Conservation (phyloP, 441 rosid species). For the Rhodomyrtus psidioides region DNA sequence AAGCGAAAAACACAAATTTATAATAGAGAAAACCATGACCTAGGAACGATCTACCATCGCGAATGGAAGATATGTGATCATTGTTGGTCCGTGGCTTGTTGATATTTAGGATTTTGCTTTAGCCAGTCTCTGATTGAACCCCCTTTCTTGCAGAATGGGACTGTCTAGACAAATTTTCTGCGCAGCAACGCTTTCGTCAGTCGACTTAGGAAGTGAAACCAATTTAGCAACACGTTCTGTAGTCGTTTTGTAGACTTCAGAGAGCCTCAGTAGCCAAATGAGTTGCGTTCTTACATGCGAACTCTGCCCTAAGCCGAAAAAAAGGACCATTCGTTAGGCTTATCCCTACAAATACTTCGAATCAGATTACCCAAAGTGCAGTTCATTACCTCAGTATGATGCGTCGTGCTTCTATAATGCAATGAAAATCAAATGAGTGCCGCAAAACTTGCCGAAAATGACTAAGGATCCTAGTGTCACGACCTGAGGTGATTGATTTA, state of each 20-base stretch:
- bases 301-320: not conserved
- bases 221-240: not conserved
- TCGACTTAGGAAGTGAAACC: not conserved
- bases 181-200: not conserved
- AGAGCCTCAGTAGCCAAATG: not conserved
- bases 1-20: not conserved
- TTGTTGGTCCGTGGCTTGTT: not conserved
- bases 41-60: not conserved
- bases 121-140: not conserved
- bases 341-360: not conserved
- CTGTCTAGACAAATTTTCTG: not conserved
- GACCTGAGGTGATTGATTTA: not conserved
- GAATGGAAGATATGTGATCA: too few relatives aligned
- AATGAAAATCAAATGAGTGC: not conserved
- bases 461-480: not conserved
- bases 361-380: not conserved
- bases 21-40: not conserved
- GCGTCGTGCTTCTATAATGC: not conserved
- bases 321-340: not conserved
- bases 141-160: not conserved
- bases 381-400: not conserved
- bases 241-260: not conserved
- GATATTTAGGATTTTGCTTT: not conserved
- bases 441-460: not conserved
- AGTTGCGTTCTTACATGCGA: not conserved